Conservation (phyloP, 2,329 filamentous ascomycete genomes). For the Epichloe typhina region DNA sequence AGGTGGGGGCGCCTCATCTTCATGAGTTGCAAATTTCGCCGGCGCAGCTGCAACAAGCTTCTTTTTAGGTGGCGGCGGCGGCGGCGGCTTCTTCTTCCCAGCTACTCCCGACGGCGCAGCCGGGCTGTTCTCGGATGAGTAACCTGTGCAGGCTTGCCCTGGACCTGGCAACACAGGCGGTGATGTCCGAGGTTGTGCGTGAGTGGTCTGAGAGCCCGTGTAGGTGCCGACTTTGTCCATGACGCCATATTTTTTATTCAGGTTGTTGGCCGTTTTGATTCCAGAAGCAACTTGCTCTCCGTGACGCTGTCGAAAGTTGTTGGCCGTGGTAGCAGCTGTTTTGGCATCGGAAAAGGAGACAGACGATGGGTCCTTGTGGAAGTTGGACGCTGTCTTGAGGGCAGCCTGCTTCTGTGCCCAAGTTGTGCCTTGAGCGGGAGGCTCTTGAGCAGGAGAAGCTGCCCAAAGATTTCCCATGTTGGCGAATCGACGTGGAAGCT, state of each 20-base stretch:
- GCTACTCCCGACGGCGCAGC: slow-evolving; percentile 7
- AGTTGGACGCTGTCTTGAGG: slow-evolving; percentile 43
- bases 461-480: slow-evolving; percentile 30
- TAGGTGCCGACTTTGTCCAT: slow-evolving; percentile 22
- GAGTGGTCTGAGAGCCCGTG: slow-evolving; percentile 9
- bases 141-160: background rate
- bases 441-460: slow-evolving; percentile 9
- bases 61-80: slow-evolving; percentile 39
- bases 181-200: slow-evolving; percentile 1
- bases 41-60: slow-evolving; percentile 26
- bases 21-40: slow-evolving; percentile 8
- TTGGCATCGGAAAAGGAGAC: slow-evolving; percentile 47
- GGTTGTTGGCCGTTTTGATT: slow-evolving; percentile 38
- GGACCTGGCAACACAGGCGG: slow-evolving; percentile 1
- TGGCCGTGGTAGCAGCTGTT: slow-evolving; percentile 45
- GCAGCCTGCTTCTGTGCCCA: slow-evolving; percentile 54
- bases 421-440: slow-evolving; percentile 38
- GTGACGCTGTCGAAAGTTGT: slow-evolving; percentile 58
- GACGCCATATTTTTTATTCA: slow-evolving; percentile 51
- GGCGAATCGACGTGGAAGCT: slow-evolving; percentile 56
- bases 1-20: slow-evolving; percentile 31
- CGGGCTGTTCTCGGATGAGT: no score
- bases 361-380: slow-evolving; percentile 47
- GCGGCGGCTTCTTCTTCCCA: slow-evolving; percentile 41
- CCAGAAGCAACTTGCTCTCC: slow-evolving; percentile 54